Evolutionary conservation across 495 filamentous ascomycete species (phyloP).

Genomic region (Hyaloscypha bicolor): DNA sequence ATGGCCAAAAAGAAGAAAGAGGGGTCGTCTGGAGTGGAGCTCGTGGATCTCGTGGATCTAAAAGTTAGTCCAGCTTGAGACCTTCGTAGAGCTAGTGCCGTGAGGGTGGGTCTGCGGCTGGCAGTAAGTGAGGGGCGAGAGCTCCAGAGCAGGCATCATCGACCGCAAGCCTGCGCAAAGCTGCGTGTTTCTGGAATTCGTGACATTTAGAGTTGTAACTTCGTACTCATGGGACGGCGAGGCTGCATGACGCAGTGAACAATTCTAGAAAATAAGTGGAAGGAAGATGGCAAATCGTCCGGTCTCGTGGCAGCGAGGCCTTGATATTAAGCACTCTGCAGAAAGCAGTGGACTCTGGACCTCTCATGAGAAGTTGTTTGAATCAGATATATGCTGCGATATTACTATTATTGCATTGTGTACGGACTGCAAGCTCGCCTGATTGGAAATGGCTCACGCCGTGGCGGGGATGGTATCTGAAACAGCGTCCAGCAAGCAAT

Average conservation of each 20-base stretch:
- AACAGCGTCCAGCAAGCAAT: conserved; percentile 23
- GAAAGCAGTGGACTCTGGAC: not conserved
- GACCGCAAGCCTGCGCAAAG: not conserved
- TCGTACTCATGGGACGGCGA: not conserved
- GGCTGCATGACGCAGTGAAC: not conserved
- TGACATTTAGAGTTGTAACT: conserved; percentile 7
- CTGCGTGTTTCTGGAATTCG: conserved; percentile 2
- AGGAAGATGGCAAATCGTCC: not conserved
- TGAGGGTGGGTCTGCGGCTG: conserved; percentile 1
- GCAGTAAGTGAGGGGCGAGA: not conserved
- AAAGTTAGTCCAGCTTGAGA: not conserved
- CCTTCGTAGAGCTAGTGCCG: not conserved
- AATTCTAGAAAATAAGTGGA: not conserved
- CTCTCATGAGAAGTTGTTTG: not conserved
- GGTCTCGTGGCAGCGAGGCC: not conserved
- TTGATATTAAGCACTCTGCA: conserved; percentile 1
- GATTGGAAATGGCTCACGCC: conserved; percentile 26
- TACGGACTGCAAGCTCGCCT: conserved; percentile 13
- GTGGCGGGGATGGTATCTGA: conserved; percentile 26
- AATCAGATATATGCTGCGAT: conserved; percentile 1
- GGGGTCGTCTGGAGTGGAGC: not conserved
- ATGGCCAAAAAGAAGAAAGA: not conserved
- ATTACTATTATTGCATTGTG: not conserved
- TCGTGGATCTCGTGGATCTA: not conserved
- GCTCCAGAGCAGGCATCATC: conserved; percentile 4